phyloP scores from a whole-genome alignment of 1,139 yeast species.

The Suhomyces choctaworum region DNA sequence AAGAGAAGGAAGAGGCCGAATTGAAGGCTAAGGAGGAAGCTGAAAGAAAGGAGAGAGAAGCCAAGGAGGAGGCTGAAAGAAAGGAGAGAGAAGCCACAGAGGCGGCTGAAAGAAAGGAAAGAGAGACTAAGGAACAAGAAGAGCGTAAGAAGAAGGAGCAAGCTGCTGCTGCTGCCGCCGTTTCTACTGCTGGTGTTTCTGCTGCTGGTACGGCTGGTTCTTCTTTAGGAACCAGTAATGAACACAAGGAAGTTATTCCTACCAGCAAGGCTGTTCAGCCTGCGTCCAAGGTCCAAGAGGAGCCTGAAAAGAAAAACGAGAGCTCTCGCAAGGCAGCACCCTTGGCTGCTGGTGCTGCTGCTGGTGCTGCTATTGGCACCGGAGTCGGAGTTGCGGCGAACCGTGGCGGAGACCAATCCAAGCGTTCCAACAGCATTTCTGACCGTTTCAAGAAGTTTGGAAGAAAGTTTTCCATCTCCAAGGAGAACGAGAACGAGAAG shows the following conservation, averaged over 20 bases:
- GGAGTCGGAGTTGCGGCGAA: conserved; percentile 6
- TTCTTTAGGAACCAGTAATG: conserved; percentile 18
- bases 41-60: conserved; percentile 18
- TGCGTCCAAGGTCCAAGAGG: conserved; percentile 7
- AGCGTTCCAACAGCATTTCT: conserved; percentile 17
- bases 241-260: conserved; percentile 20
- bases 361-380: conserved; percentile 13
- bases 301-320: conserved; percentile 8
- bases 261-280: conserved; percentile 14
- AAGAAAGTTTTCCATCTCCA: conserved; percentile 18
- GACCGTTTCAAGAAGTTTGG: conserved; percentile 27
- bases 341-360: conserved; percentile 14
- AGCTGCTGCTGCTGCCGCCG: conserved; percentile 20
- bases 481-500: conserved; percentile 11
- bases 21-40: conserved; percentile 28
- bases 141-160: conserved; percentile 27
- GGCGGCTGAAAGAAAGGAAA: conserved; percentile 18
- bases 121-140: conserved; percentile 23
- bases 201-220: conserved; percentile 3
- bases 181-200: conserved; percentile 3
- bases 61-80: conserved; percentile 25
- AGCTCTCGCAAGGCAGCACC: conserved; percentile 15
- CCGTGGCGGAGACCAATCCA: background rate
- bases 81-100: conserved; percentile 17
- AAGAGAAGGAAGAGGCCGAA: conserved; percentile 31